Evolutionary conservation across 345 rosid species (phyloP).

Genomic region (Clausena lansium): DNA sequence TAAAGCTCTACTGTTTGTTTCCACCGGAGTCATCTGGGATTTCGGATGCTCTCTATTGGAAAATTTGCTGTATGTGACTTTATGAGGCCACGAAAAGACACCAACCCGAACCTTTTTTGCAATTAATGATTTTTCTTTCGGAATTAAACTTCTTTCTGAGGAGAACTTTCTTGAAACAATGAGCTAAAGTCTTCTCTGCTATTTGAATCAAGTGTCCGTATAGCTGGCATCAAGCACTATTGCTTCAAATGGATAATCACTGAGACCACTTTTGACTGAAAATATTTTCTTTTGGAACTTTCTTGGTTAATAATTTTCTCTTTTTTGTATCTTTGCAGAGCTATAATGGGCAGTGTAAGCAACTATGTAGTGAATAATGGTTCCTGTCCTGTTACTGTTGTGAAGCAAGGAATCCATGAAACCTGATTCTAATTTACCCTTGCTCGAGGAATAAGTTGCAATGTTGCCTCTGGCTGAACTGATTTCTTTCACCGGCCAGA

Average conservation of each 20-base stretch:
- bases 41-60: not conserved
- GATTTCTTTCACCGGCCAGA: not conserved
- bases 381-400: conserved; percentile 75
- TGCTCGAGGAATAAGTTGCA: conserved; percentile 12
- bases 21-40: not conserved
- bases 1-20: not conserved
- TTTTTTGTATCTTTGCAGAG: conserved; percentile 34
- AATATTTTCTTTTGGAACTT: not conserved
- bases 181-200: not conserved
- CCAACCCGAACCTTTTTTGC: not conserved
- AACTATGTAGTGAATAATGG: conserved; percentile 71
- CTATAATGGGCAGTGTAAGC: conserved; percentile 82
- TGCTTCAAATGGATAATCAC: not conserved
- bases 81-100: not conserved
- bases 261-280: not conserved
- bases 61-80: not conserved
- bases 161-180: not conserved
- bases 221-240: not conserved
- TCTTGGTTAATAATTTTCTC: not conserved
- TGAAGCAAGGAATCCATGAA: conserved; percentile 40
- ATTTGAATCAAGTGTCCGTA: not conserved
- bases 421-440: not conserved
- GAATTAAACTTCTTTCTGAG: not conserved
- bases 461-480: conserved; percentile 4
- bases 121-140: not conserved